Evolutionary conservation across 805 yeast species (phyloP), one percentile per base, ranked within the genome.

Genomic region (Teunomyces kruisii): DNA sequence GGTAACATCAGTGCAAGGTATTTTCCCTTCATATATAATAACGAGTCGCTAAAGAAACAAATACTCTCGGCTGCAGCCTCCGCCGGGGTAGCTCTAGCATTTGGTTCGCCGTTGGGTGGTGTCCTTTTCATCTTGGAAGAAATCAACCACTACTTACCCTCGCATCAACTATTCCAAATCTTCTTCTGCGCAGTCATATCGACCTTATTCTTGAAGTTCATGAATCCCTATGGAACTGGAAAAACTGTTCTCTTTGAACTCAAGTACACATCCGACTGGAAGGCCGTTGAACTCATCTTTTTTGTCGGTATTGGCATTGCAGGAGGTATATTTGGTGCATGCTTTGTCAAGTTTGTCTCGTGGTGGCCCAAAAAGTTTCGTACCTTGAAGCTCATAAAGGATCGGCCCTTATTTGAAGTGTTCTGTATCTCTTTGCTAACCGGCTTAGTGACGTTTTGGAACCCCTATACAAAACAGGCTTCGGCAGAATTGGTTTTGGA

Each of bases 41-140:
- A 79, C 51, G 83, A 79, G 33, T 59, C 77, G 19, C 68, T 76
- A 43, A 67, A 77, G 43, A 69, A 83, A 42, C 82, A 77, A 50
- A 70, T 80, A 4, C 59, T 80, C 13, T 74, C 81, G 2, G 83
- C 84, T 0, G 72, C 80, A 24, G 80, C 83, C 1, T 68, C 76
- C 46, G 79, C 83, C 3, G 85, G 84, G 2, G 83, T 80, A 9
- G 81, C 84, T 6, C 62, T 80, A 22, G 83, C 84, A 1, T 80
- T 80, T 60, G 84, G 84, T 0, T 74, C 80, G 1, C 84, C 84
- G 1, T 56, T 80, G 7, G 84, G 84, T 2, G 84, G 83, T 1
- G 82, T 80, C 2, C 55, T 80, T 16, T 80, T 80, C 55, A 72
- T 77, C 19, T 62, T 80, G 41, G 84, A 80, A 51, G 84, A 80